Evolutionary conservation across 225 moss, liverwort and hornwort species (phyloP).

Genomic region (Neckera pumila): DNA sequence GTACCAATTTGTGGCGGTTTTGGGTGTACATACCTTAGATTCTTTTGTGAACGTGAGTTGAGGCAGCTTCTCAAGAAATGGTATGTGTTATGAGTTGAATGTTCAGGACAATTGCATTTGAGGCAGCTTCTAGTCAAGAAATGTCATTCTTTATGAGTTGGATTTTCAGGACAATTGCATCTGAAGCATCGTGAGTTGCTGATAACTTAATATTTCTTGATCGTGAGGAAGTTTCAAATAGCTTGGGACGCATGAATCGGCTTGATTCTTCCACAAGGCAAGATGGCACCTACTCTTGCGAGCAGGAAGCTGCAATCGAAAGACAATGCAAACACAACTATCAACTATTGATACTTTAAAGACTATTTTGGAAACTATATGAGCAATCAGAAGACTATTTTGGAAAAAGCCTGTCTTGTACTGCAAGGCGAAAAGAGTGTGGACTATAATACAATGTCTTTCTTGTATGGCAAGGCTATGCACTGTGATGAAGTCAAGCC

Average conservation of each 20-base stretch:
- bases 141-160: neutral
- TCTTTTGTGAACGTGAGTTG: neutral
- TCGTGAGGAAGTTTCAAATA: rapidly evolving
- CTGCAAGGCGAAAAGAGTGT: neutral
- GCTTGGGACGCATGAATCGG: neutral
- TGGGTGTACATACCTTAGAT: no score
- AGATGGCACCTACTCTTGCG: neutral
- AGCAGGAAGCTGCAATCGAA: neutral
- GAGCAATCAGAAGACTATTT: no score
- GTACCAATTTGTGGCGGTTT: no score
- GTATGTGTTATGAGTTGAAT: neutral
- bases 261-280: neutral
- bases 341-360: no score
- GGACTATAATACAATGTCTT: no score
- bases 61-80: neutral
- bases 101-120: neutral
- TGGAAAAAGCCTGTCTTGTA: neutral
- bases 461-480: neutral
- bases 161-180: neutral
- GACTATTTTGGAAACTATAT: no score
- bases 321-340: neutral
- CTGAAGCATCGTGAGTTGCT: neutral
- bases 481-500: neutral
- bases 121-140: no score
- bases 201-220: no score